Evolutionary conservation across 1,139 yeast species (phyloP).

Genomic region (Diutina neorugosa): DNA sequence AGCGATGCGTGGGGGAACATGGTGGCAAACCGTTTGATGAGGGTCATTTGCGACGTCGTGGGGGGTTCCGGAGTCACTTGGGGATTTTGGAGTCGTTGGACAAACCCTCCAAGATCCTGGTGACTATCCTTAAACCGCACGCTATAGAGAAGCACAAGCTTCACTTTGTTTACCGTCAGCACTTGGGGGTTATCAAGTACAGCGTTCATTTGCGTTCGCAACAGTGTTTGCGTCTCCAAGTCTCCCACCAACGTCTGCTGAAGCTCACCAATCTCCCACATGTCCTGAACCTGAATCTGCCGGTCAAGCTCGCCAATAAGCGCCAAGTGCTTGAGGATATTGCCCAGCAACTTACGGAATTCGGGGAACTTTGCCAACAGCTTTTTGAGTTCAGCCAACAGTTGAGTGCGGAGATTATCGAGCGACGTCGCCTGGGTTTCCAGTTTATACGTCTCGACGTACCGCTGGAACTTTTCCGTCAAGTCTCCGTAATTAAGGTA

Average conservation of each 20-base stretch:
- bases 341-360: constrained; percentile 73
- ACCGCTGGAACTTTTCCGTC: constrained; percentile 77
- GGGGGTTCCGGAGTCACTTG: constrained; percentile 18
- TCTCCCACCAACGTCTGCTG: constrained; percentile 78
- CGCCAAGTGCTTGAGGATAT: constrained; percentile 89
- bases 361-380: constrained; percentile 91
- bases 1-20: constrained; percentile 9
- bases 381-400: constrained; percentile 79
- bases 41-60: constrained; percentile 20
- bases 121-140: constrained; percentile 35
- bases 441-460: constrained; percentile 71
- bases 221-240: constrained; percentile 21
- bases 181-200: constrained; percentile 16
- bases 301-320: constrained; percentile 76
- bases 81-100: constrained; percentile 19
- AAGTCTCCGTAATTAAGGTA: constrained; percentile 88
- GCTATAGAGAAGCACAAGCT: constrained; percentile 59
- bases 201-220: constrained; percentile 17
- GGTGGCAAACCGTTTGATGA: constrained; percentile 21
- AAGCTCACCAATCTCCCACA: constrained; percentile 82
- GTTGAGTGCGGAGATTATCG: constrained; percentile 45
- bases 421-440: constrained; percentile 63
- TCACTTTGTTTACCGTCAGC: constrained; percentile 23
- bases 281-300: constrained; percentile 42
- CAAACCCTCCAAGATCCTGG: constrained; percentile 15